These are phyloP conservation scores for Whalleya microplaca DNA, from an alignment of 2,329 filamentous ascomycete species.

Conservation along the genomic window DNA sequence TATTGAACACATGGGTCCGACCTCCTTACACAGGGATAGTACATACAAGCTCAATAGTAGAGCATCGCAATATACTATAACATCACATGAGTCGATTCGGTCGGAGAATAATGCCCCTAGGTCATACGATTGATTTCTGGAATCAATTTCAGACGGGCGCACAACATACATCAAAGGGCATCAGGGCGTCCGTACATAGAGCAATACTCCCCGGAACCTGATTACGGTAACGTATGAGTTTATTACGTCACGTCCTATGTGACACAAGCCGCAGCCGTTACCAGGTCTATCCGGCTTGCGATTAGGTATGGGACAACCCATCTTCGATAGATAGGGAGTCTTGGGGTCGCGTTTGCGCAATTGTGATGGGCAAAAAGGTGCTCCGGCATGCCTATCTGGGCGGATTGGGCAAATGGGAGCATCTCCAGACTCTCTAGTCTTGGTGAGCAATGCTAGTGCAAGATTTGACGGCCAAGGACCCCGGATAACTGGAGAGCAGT, in stretches of 20 bases:
- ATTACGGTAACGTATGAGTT: neutral
- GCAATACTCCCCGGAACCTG: neutral
- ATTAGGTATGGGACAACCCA: constrained; percentile 10
- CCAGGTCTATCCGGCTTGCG: neutral
- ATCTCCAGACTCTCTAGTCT: constrained; percentile 9
- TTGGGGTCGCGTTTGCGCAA: constrained; percentile 21
- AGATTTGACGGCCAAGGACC: constrained; percentile 22
- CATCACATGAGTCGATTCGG: constrained; percentile 11
- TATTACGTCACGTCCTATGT: neutral
- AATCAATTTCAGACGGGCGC: neutral
- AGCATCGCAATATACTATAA: neutral
- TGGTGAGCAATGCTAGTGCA: neutral
- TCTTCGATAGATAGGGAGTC: constrained; percentile 11
- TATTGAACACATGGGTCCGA: neutral
- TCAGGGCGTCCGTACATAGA: neutral
- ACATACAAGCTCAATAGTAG: neutral
- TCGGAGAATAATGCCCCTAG: constrained; percentile 5
- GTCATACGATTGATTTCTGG: constrained; percentile 8
- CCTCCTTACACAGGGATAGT: neutral
- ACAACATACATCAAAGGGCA: neutral
- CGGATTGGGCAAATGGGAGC: constrained; percentile 12
- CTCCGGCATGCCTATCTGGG: constrained; percentile 24
- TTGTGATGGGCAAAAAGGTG: constrained; percentile 21
- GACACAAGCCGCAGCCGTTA: neutral
- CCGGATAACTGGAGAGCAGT: constrained; percentile 25